Evolutionary conservation across 1,139 yeast species (phyloP).

Genomic region (Lodderomyces pseudojiufengensis): DNA sequence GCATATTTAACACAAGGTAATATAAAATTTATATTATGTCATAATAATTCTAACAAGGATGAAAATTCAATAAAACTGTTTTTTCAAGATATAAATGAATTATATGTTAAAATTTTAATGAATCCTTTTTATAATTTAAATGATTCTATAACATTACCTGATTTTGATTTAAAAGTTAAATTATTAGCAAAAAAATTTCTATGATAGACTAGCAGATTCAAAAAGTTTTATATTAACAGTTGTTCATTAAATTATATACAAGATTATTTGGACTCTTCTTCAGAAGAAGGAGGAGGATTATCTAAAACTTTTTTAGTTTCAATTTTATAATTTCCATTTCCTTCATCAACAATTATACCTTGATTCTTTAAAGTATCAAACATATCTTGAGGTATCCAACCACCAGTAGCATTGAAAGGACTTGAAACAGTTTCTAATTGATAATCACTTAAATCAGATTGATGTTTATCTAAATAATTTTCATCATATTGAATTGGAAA

Average conservation of each 20-base stretch:
- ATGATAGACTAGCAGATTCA: conserved; percentile 17
- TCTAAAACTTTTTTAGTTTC: conserved; percentile 39
- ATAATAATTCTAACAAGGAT: conserved; percentile 50
- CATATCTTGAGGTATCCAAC: conserved; percentile 95
- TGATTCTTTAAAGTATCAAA: conserved; percentile 65
- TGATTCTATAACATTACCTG: conserved; percentile 68
- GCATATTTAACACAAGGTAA: conserved; percentile 89
- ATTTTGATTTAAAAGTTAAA: conserved; percentile 74
- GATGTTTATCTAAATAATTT: conserved; percentile 54
- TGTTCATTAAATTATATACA: background rate
- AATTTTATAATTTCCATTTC: conserved; percentile 34
- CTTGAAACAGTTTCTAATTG: conserved; percentile 63
- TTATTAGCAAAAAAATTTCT: conserved; percentile 74
- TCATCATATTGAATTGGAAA: conserved; percentile 63
- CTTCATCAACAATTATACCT: conserved; percentile 51
- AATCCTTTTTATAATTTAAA: conserved; percentile 84
- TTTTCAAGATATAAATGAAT: conserved; percentile 79
- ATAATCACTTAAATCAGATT: conserved; percentile 57
- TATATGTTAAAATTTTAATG: conserved; percentile 79
- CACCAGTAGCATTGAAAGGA: conserved; percentile 89
- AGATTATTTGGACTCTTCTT: conserved; percentile 5
- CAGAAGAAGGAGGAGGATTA: conserved; percentile 15
- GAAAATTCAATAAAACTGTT: conserved; percentile 82
- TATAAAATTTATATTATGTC: conserved; percentile 74
- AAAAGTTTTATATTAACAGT: background rate